Base-by-base conservation (phyloP, 805 yeast genomes). In the Candida nitratophila region DNA sequence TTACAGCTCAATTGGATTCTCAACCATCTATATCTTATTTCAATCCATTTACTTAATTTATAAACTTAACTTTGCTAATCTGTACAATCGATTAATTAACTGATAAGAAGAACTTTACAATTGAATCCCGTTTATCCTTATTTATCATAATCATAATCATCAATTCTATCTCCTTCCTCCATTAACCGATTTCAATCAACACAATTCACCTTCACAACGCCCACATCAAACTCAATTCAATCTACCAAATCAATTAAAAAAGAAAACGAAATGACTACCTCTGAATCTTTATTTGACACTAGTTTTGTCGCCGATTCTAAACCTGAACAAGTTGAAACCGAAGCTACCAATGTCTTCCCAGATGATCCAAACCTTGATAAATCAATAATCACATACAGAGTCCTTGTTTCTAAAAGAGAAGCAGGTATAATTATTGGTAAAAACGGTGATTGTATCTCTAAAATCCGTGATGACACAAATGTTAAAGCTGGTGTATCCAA, bases 381-480 rank as follows among this genome's bases (percentile, higher is more conserved):
- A 42, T 49, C 61, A 4, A 48, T 63, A 30, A 63, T 67, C 33
- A 63, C 68, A 10, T 69, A 54, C 59, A 66, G 89, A 47, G 75
- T 87, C 1, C 71, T 89, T 26, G 84, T 89, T 17, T 80, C 93
- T 2, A 77, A 89, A 44, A 84, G 83, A 57, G 96, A 89, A 62
- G 90, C 95, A 12, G 96, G 96, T 16, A 85, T 88, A 48, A 78
- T 89, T 49, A 89, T 89, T 53, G 96, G 96, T 43, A 84, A 84
- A 51, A 83, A 78, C 50, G 96, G 96, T 39, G 70, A 74, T 41
- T 83, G 83, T 44, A 88, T 89, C 47, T 84, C 89, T 44, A 72
- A 76, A 31, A 77, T 89, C 39, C 73, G 96, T 51, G 87, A 78
- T 41, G 76, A 76, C 46, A 85, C 91, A 27, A 74, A 76, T 44